Evolutionary conservation across 352 stramenopile species (phyloP), one percentile per base, ranked within the genome.

Genomic region (Pythium periplocum): DNA sequence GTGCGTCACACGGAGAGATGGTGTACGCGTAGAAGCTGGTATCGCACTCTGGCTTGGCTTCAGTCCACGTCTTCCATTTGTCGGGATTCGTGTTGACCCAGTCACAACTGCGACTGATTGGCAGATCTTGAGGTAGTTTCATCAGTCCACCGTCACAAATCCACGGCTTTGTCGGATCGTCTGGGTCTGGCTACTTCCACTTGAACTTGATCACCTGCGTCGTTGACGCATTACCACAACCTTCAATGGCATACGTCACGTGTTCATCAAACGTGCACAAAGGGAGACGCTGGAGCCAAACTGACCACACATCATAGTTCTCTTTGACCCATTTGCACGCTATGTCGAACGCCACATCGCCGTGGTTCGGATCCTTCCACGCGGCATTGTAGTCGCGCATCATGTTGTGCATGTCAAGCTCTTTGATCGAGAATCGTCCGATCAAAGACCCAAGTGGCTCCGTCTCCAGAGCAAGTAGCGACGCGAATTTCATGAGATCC

Each of bases 271-370:
- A 59, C 2, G 57, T 69, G 39, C 67, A 75, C n/a, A 70, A 37
- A 4, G 55, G 63, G 17, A 80, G 2, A 6, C 56, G 68, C 1
- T 78, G 61, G 2, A 80, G 10, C 77, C 74, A 87, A 0, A 68
- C 45, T 11, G 46, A 68, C 77, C 74, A 87, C 2, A 52, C 41
- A 12, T 69, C 57, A 43, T 83, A 88, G 46, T 86, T 86, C 0
- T 46, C 34, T 35, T 70, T 71, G 7, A 85, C 54, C 73, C 73
- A 87, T 12, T 64, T 66, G 51, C 74, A 87, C 1, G 74, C 64
- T 1, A 74, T 62, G 0, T 49, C 32, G 30, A 86, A 86, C 12
- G 64, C 48, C 0, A 69, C 66, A 11, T 73, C 59, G 1, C 49
- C 26, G 3, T 73, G 57, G 3, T 26, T 51, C 1, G 53, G 4